These are phyloP conservation scores for Brassica hybrid DNA, from an alignment of 441 rosid genomes.

Conservation along the genomic window DNA sequence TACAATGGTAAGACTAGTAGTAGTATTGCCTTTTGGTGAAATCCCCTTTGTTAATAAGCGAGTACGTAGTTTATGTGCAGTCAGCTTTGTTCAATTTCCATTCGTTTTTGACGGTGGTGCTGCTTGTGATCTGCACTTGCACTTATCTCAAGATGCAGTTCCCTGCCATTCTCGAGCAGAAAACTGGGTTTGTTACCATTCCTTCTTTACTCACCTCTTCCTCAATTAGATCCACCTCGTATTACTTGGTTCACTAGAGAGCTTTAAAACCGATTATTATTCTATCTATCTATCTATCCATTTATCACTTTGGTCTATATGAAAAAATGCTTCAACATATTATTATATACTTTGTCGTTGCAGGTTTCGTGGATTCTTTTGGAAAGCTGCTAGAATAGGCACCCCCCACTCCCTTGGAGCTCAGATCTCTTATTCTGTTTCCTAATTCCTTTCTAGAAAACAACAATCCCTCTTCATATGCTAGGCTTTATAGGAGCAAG, in stretches of 20 bases:
- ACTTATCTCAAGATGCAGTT: conserved; percentile 97
- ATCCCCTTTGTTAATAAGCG: neutral
- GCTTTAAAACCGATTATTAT: neutral
- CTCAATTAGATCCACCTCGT: too few relatives aligned
- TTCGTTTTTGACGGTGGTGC: conserved; percentile 86
- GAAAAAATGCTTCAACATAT: neutral
- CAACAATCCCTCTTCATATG: neutral
- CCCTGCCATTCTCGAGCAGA: conserved; percentile 91
- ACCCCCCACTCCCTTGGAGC: conserved; percentile 8
- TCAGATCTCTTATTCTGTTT: conserved; percentile 1
- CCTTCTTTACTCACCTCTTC: neutral
- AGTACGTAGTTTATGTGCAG: conserved; percentile 36
- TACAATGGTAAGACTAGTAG: conserved; percentile 33
- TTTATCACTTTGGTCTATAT: conserved; percentile 1
- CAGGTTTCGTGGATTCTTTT: conserved; percentile 94
- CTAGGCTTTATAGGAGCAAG: conserved; percentile 12
- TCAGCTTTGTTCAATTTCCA: conserved; percentile 96
- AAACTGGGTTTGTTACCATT: conserved; percentile 71
- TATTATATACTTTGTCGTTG: neutral
- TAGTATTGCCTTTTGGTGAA: neutral
- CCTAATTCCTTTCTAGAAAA: neutral
- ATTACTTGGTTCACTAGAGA: neutral
- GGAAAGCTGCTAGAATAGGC: conserved; percentile 99
- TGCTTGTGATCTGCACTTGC: conserved; percentile 94
- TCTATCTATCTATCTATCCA: neutral